Evolutionary conservation across 148 eudicot genomes (phyloP).

Genomic region (Rhododendron simsii): DNA sequence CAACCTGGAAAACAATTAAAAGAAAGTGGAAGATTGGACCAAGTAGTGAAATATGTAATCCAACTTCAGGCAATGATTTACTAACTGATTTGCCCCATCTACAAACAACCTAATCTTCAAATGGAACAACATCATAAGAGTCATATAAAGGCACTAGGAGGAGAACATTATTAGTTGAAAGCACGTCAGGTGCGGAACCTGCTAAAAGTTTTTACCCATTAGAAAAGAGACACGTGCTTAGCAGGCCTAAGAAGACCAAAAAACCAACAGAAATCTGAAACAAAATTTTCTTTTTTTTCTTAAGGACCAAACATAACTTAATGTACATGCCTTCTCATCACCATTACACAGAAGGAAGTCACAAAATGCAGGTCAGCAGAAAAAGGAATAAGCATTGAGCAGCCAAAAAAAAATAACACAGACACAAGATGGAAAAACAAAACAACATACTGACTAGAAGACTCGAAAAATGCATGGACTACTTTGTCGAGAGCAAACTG

Average conservation of each 20-base stretch:
- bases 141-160: neutral
- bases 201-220: neutral
- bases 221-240: conserved; percentile 1
- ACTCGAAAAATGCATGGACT: neutral
- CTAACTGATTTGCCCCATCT: conserved; percentile 27
- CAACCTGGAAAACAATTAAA: conserved; percentile 46
- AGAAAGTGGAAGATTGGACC: conserved; percentile 22
- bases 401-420: neutral
- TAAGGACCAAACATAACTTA: neutral
- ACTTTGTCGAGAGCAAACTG: neutral
- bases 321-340: neutral
- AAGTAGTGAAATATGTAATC: conserved; percentile 18
- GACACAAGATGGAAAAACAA: neutral
- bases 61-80: conserved; percentile 28
- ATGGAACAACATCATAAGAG: conserved; percentile 11
- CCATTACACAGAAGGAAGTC: neutral
- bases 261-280: neutral
- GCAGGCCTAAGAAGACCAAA: neutral
- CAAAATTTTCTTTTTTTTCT: neutral
- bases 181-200: neutral
- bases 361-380: neutral
- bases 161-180: conserved; percentile 4
- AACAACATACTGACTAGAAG: neutral
- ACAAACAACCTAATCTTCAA: conserved; percentile 32
- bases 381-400: neutral